Percentiles rank a stretch among this genome's conserved stretches.
Conservation (phyloP, 1,139 yeast genomes). For the Candida glucosophila region DNA sequence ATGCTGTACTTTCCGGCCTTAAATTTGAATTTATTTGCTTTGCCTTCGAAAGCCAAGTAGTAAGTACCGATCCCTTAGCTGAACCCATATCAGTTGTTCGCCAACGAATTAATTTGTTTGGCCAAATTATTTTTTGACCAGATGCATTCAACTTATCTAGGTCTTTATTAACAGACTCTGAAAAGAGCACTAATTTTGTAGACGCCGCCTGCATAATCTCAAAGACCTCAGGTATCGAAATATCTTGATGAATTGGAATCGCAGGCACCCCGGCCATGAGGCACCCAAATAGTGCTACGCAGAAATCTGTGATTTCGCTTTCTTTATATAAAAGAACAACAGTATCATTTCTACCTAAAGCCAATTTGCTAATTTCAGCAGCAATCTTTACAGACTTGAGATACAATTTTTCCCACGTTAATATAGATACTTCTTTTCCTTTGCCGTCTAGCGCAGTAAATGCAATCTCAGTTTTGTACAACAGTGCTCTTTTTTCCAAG, state of each 20-base stretch:
- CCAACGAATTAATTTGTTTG: constrained; percentile 53
- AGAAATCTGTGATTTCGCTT: constrained; percentile 76
- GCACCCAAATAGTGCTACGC: constrained; percentile 83
- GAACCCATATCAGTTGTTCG: constrained; percentile 84
- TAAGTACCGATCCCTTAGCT: constrained; percentile 37
- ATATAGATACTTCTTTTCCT: constrained; percentile 71
- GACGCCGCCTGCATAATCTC: constrained; percentile 69
- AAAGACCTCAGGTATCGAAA: constrained; percentile 56
- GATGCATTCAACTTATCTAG: constrained; percentile 50
- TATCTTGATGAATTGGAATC: constrained; percentile 79
- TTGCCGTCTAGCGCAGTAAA: constrained; percentile 62
- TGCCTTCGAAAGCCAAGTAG: constrained; percentile 19
- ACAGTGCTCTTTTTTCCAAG: constrained; percentile 60
- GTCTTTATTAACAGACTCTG: constrained; percentile 68
- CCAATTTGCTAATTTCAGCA: constrained; percentile 62
- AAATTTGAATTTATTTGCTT: constrained; percentile 37
- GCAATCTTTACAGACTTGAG: constrained; percentile 82
- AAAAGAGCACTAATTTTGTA: constrained; percentile 69
- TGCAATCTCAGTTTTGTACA: constrained; percentile 63
- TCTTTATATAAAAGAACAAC: constrained; percentile 80
- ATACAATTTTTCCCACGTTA: constrained; percentile 88
- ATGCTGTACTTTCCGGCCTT: too few species aligned
- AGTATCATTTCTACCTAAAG: constrained; percentile 71
- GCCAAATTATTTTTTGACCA: constrained; percentile 30
- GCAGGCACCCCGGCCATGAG: constrained; percentile 92